Base-by-base conservation (phyloP, 2,329 filamentous ascomycete genomes). In the Colletotrichum horii region DNA sequence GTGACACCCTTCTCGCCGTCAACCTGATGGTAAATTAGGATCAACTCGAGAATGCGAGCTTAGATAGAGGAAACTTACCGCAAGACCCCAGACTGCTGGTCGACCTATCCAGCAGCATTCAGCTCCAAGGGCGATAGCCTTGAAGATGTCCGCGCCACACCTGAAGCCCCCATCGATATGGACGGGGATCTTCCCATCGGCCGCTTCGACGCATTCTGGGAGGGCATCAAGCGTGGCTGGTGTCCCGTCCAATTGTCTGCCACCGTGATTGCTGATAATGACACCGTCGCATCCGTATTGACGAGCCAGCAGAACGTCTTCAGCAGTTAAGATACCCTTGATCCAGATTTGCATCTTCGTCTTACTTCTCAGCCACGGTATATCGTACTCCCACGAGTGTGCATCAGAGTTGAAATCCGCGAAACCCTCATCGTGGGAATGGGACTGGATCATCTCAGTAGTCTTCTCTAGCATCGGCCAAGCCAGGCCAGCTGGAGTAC, bases 341-440 rank as follows among this genome's bases (percentile, higher is more conserved):
- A 86, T 61, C 84, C 86, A 88, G 62, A 88, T 88, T 70, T 88
- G 83, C 83, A 91, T 85, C 60, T 83, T 84, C 1, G 88, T 89
- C 22, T 86, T 81, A 19, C 82, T 81, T 24, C 87, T 82, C 52
- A 91, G 79, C 89, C 89, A 91, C 0, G 85, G 83, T 34, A 91
- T 88, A 14, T 88, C 87, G 2, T 83, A 80, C 16, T 86, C 87
- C 89, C 89, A 92, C 56, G 80, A 82, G 77, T 83, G 74, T 4
- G 80, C 43, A 28, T 75, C 75, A 6, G 76, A 73, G 61, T 76
- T 76, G 36, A 75, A 55, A 77, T 71, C 4, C 26, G n/a, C 30
- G 70, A 81, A 82, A 1, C 77, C 74, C 74, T 65, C 7, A 67
- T 69, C 34, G 61, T 64, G 5, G 34, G 60, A 8, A 19, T 16